phyloP scores from a whole-genome alignment of 2,329 filamentous ascomycete species.

The Xylariaceae sp. region DNA sequence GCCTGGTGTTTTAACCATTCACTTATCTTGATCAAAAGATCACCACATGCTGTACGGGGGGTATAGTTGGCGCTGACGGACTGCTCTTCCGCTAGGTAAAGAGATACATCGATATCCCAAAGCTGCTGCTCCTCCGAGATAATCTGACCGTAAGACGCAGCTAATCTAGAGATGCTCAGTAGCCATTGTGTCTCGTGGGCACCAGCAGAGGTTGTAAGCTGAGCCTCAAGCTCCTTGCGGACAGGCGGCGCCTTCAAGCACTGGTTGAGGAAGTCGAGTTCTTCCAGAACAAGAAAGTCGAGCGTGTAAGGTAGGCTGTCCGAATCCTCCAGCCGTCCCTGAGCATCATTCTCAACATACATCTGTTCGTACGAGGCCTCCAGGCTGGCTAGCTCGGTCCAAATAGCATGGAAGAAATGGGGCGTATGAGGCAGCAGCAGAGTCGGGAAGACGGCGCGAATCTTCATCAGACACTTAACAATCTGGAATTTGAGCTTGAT shows the following conservation, averaged over 20 bases:
- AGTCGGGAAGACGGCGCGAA: conserved; percentile 75
- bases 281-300: conserved; percentile 88
- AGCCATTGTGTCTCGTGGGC: conserved; percentile 72
- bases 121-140: conserved; percentile 87
- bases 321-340: conserved; percentile 82
- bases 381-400: conserved; percentile 76
- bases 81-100: conserved; percentile 92
- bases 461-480: conserved; percentile 89
- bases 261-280: conserved; percentile 90
- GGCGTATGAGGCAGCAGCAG: conserved; percentile 79
- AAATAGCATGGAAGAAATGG: conserved; percentile 77
- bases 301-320: conserved; percentile 92
- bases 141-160: conserved; percentile 82
- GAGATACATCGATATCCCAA: conserved; percentile 94
- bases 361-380: conserved; percentile 71
- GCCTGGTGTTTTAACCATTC: conserved; percentile 79
- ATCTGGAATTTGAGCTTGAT: conserved; percentile 88
- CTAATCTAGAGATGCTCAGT: conserved; percentile 78
- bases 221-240: conserved; percentile 78
- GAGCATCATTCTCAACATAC: conserved; percentile 79
- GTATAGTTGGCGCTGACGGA: conserved; percentile 96
- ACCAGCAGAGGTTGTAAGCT: conserved; percentile 58
- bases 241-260: conserved; percentile 85
- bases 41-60: conserved; percentile 83
- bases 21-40: conserved; percentile 84